These are phyloP conservation scores for Alloteropsis angusta DNA, from an alignment of 202 grass and related monocot genomes.

Conservation along the genomic window DNA sequence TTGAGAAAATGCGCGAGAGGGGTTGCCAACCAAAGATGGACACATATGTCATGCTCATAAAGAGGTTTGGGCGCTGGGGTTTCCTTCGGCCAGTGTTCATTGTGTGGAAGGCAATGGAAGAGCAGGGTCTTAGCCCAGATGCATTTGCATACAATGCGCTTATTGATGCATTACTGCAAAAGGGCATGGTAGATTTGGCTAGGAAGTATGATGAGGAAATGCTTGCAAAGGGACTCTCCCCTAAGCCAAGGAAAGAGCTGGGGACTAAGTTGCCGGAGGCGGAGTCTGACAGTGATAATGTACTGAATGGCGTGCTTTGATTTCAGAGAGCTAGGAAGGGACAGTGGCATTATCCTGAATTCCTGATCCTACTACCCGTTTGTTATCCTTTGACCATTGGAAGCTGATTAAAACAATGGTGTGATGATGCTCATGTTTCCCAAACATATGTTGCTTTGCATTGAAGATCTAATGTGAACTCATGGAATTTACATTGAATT, in stretches of 20 bases:
- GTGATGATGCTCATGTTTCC: neutral
- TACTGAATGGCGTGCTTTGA: conserved; percentile 34
- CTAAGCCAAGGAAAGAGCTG: conserved; percentile 67
- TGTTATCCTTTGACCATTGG: neutral
- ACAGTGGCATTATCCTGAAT: neutral
- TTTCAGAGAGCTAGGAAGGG: neutral
- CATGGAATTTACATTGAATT: neutral
- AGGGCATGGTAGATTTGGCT: conserved; percentile 84
- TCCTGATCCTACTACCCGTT: neutral
- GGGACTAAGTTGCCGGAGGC: conserved; percentile 30
- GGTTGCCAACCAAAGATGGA: conserved; percentile 76
- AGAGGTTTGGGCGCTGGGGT: conserved; percentile 85
- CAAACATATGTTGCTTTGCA: neutral
- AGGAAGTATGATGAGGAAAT: conserved; percentile 81
- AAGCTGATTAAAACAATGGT: neutral
- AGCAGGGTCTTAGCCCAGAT: conserved; percentile 69
- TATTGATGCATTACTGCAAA: conserved; percentile 73
- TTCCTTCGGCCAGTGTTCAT: conserved; percentile 68
- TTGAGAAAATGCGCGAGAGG: conserved; percentile 68
- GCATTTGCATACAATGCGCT: conserved; percentile 79
- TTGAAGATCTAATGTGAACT: neutral
- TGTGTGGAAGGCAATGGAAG: conserved; percentile 72
- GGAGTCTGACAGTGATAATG: conserved; percentile 44
- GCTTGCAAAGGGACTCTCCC: conserved; percentile 66
- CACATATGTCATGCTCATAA: conserved; percentile 92